phyloP scores from a whole-genome alignment of 495 filamentous ascomycete species.

The Neurospora sp. region DNA sequence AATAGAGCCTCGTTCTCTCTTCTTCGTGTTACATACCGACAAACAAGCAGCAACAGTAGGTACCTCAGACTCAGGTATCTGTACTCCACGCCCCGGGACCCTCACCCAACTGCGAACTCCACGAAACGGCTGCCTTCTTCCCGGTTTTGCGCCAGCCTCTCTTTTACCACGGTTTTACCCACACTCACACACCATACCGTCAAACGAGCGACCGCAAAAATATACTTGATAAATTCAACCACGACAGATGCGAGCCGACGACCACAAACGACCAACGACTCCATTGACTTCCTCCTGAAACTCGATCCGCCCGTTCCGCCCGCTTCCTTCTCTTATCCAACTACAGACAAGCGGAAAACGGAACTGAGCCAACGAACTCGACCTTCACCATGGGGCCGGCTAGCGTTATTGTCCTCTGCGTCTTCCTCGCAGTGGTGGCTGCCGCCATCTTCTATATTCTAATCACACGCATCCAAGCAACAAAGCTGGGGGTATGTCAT shows the following conservation, averaged over 20 bases:
- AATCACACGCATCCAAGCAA: slow-evolving; percentile 50
- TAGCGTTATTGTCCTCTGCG: slow-evolving; percentile 38
- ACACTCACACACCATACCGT: background rate
- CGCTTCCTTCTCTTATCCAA: background rate
- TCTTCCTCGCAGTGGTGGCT: slow-evolving; percentile 39
- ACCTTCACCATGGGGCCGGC: slow-evolving; percentile 30
- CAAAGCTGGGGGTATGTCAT: slow-evolving; percentile 45
- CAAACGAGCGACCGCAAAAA: background rate
- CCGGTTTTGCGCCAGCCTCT: background rate
- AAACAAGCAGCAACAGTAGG: background rate
- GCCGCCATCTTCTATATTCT: slow-evolving; percentile 39
- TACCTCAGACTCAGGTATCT: background rate
- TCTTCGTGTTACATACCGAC: background rate
- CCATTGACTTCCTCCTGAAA: background rate
- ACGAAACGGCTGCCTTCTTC: background rate
- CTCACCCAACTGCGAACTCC: background rate
- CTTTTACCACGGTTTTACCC: background rate
- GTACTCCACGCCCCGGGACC: background rate
- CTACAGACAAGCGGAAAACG: background rate
- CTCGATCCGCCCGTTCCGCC: background rate
- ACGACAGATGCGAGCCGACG: background rate
- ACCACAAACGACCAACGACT: background rate
- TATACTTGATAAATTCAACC: background rate
- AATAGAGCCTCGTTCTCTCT: background rate
- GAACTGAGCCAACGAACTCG: background rate